A percentile compares a stretch with the other conserved stretches of the same genome.
These are phyloP conservation scores for Phialophora chinensis DNA, from an alignment of 2,329 filamentous ascomycete genomes.

Conservation along the genomic window DNA sequence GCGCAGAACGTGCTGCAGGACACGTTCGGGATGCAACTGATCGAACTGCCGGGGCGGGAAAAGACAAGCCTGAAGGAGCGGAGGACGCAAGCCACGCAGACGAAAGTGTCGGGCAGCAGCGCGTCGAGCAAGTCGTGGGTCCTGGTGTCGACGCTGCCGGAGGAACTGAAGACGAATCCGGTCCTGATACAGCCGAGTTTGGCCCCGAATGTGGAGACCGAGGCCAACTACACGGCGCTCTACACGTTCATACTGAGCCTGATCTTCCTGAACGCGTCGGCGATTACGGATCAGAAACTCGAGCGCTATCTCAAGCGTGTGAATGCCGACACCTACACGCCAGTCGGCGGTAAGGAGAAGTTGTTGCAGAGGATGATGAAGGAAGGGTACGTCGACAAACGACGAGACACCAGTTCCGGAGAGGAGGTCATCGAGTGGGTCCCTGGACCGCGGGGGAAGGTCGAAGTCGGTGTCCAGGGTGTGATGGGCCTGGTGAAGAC, in stretches of 20 bases:
- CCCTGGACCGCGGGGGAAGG: slow-evolving; percentile 81
- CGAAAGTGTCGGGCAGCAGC: slow-evolving; percentile 56
- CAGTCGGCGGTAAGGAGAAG: slow-evolving; percentile 75
- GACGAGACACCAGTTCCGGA: slow-evolving; percentile 71
- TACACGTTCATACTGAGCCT: slow-evolving; percentile 81
- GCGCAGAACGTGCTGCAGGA: slow-evolving; percentile 74
- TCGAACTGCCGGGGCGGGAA: slow-evolving; percentile 79
- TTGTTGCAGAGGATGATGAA: slow-evolving; percentile 75
- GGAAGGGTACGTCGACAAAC: slow-evolving; percentile 81
- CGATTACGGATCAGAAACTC: slow-evolving; percentile 79
- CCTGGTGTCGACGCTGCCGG: slow-evolving; percentile 74
- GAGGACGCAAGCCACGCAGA: slow-evolving; percentile 41
- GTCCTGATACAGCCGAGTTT: slow-evolving; percentile 71
- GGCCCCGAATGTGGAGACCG: slow-evolving; percentile 68
- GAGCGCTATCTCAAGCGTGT: slow-evolving; percentile 74
- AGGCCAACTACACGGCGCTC: slow-evolving; percentile 80
- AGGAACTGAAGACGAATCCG: slow-evolving; percentile 65
- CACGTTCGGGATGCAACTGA: slow-evolving; percentile 91
- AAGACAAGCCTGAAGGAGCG: slow-evolving; percentile 71
- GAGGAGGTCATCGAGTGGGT: slow-evolving; percentile 82
- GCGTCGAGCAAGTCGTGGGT: slow-evolving; percentile 71
- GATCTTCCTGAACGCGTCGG: slow-evolving; percentile 73
- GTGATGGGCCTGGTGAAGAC: slow-evolving; percentile 71
- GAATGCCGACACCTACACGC: slow-evolving; percentile 76
- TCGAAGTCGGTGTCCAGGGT: slow-evolving; percentile 80